Base-by-base conservation (phyloP, 1,284 basidiomycete genomes). In the Apiotrichum domesticum region DNA sequence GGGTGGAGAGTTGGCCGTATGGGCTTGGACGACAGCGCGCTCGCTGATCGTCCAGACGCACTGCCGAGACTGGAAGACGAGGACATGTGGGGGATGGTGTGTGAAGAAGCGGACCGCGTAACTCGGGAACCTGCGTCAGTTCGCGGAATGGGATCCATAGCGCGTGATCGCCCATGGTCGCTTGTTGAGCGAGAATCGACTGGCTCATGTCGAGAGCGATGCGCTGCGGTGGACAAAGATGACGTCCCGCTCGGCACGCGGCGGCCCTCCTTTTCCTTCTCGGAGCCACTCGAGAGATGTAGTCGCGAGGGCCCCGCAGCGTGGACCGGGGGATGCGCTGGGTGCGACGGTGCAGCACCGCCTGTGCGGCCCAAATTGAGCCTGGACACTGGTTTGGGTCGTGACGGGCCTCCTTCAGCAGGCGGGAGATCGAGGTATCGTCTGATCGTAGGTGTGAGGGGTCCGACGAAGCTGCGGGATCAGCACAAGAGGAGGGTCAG, bases 401-500 rank as follows among this genome's bases (percentile, higher is more conserved):
- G 63, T 15, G 60, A 57, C 6, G 51, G 53, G 46, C 65, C 41
- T 6, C 56, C 66, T 13, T 63, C 64, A 3, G 56, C 56, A 4
- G 61, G 54, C 9, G 67, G 57, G 10, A 78, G 72, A 32, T 73
- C 73, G 44, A 80, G 71, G 43, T 79, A 78, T 44, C 77, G 67
- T 10, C 76, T 56, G 45, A 77, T 76, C 0, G 77, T 79, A 0
- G 79, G 79, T 4, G 78, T 79, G 33, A 80, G 63, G 1, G 78
- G 77, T 9, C 69, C 71, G 6, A 76, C 73, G 48, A 80, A 80
- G 2, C 77, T 79, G 58, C 1, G 29, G 29, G 29, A 29, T 29
- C 29, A 29, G 29, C 29, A 29, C 29, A 3, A 29, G 29, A 29
- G 3, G 29, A 21, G 29, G 29, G 29, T 15, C n/a, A 3, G 32